Base-by-base conservation (phyloP, 257 asterid species). In the Datura wrightii region DNA sequence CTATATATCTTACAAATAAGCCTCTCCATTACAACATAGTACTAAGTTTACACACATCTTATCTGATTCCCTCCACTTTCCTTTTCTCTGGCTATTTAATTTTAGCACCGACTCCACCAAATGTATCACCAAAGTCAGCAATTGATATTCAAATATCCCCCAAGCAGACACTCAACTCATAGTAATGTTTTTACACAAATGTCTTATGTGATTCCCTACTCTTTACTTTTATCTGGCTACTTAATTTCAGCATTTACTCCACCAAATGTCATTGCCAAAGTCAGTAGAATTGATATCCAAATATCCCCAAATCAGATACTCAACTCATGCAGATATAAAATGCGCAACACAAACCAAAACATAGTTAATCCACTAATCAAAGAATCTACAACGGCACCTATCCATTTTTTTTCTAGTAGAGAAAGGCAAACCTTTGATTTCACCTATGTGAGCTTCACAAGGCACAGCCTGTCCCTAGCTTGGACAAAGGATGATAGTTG, bases 311-410 rank as follows among this genome's bases (percentile, higher is more conserved):
- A 48, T 11, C 37, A 14, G 19, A 74, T 6, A 74, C 41, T 74
- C 80, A 48, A 48, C 60, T 50, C 58, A 48, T 74, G 0, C 59
- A 48, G 42, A 24, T 74, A 13, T 24, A 74, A 0, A 24, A 74
- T 2, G 19, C n/a, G 4, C 59, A 46, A 19, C 55, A 74, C 13
- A 48, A 24, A 19, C 36, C 79, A 70, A 70, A 18, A 5, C 54
- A 46, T 48, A 74, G 59, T 48, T 46, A 74, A 74, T 74, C 81
- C 19, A 50, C 44, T 50, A 24, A 24, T 48, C 44, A 76, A 76
- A 76, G 46, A 76, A 76, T 50, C 62, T 10, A 24, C n/a, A 7
- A 72, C 1, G 36, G 37, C 11, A 24, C 80, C 56, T 19, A 10
- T 50, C 10, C 36, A n/a, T 44, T n/a, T 72, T 71, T 72, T 46